Base-by-base conservation (phyloP, 345 rosid genomes). In the Carallia pectinifolia region DNA sequence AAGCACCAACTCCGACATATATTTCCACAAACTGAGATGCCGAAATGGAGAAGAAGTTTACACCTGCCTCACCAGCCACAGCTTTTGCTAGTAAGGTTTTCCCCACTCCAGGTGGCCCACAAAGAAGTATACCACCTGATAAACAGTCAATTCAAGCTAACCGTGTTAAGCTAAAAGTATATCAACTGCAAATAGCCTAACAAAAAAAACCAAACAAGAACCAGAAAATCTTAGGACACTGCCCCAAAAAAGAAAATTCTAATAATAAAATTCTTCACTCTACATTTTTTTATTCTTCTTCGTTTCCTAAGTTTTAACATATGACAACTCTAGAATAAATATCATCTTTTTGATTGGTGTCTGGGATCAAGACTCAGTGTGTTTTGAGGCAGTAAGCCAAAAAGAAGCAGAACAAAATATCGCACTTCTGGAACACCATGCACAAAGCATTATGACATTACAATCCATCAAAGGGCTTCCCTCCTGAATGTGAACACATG, bases 1-100 rank as follows among this genome's bases (percentile, higher is more conserved):
- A 89, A 67, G 97, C 97, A 75, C 97, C 98, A 15, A 93, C 98
- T 47, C 98, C 97, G 53, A 93, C 98, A 73, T 90, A 93, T 80
- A 93, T 90, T 81, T 93, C 98, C 61, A 93, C 97, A 82, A 93
- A 93, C 76, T 93, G 98, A 68, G 98, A 89, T 52, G 98, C 97
- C 44, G 98, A 93, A n/a, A 93, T 90, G 63, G 97, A 93, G 83
- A 93, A 93, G 90, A 90, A 90, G 77, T 90, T 89, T 61, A 93
- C 98, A 71, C 98, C 96, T 27, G 97, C 98, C 83, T 93, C 97
- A 70, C 98, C 97, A 77, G 98, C 97, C 74, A 93, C 98, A 78
- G 98, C 98, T 88, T 90, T 90, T 64, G 97, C 98, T 56, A 93
- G 84, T 65, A 93, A 82, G 53, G 97, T 90, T 80, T 93, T 93